Evolutionary conservation across 2,329 filamentous ascomycete species (phyloP).

Genomic region (Penicillium capsulatum): DNA sequence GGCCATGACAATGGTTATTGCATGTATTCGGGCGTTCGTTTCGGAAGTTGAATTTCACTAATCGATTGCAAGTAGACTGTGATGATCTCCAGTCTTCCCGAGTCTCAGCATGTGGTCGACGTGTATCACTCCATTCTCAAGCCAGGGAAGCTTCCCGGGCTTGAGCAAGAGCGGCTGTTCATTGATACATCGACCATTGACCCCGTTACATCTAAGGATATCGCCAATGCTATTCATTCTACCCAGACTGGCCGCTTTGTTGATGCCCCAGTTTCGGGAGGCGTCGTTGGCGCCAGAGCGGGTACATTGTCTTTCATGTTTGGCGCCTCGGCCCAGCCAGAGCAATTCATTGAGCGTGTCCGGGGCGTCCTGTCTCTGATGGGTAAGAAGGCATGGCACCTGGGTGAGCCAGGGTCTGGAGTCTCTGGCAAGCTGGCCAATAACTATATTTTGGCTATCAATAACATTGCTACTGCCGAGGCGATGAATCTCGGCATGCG

Average conservation of each 20-base stretch:
- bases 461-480: conserved; percentile 72
- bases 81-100: conserved; percentile 83
- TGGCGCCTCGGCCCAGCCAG: conserved; percentile 54
- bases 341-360: conserved; percentile 57
- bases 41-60: too few species aligned
- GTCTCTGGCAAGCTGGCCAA: conserved; percentile 92
- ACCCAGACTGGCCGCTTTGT: conserved; percentile 72
- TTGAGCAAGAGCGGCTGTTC: conserved; percentile 66
- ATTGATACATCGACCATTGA: conserved; percentile 98
- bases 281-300: conserved; percentile 82
- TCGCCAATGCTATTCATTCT: conserved; percentile 66
- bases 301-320: conserved; percentile 96
- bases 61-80: conserved; percentile 67
- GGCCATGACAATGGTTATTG: too few species aligned
- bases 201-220: conserved; percentile 72
- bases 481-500: conserved; percentile 63
- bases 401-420: conserved; percentile 78
- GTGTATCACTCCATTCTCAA: conserved; percentile 76
- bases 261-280: conserved; percentile 95
- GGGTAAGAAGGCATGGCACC: conserved; percentile 81
- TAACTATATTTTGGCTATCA: conserved; percentile 92
- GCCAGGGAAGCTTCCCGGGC: conserved; percentile 48
- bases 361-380: conserved; percentile 71
- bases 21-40: too few species aligned
- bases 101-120: conserved; percentile 78